Conservation (phyloP, 208 protist genomes). For the Trypanosomatidae sp. region DNA sequence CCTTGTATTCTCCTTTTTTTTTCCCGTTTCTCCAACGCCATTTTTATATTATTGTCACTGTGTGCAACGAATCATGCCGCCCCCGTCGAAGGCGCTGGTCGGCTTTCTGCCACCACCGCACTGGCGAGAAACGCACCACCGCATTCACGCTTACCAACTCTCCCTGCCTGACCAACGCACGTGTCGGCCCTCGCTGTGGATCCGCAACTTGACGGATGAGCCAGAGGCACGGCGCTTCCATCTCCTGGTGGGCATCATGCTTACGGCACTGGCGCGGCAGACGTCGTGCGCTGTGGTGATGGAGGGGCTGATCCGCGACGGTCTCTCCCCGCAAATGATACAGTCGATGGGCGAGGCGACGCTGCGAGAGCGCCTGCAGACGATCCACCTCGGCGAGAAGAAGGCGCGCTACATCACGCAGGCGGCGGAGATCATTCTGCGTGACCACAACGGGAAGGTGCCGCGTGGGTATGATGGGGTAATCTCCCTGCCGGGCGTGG, state of each 20-base stretch:
- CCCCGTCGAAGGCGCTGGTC: too few species aligned
- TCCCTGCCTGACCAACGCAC: too few species aligned
- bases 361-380: slow-evolving; percentile 66
- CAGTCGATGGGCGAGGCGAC: slow-evolving; percentile 28
- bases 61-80: too few species aligned
- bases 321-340: slow-evolving; percentile 33
- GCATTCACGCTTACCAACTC: too few species aligned
- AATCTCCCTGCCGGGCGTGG: slow-evolving; percentile 83
- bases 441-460: slow-evolving; percentile 60
- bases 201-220: not conserved
- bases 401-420: slow-evolving; percentile 86
- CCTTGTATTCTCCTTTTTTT: too few species aligned
- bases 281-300: slow-evolving; percentile 82
- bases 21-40: too few species aligned
- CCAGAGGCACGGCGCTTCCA: slow-evolving; percentile 68
- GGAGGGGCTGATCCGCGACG: slow-evolving; percentile 26
- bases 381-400: slow-evolving; percentile 80
- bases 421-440: slow-evolving; percentile 47
- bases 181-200: not conserved
- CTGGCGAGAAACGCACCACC: too few species aligned
- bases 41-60: too few species aligned
- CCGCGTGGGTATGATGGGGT: slow-evolving; percentile 65
- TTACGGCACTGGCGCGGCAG: slow-evolving; percentile 87
- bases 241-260: slow-evolving; percentile 82
- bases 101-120: too few species aligned